Evolutionary conservation across 306 rosid species (phyloP).

Genomic region (Hippophae tibetana): DNA sequence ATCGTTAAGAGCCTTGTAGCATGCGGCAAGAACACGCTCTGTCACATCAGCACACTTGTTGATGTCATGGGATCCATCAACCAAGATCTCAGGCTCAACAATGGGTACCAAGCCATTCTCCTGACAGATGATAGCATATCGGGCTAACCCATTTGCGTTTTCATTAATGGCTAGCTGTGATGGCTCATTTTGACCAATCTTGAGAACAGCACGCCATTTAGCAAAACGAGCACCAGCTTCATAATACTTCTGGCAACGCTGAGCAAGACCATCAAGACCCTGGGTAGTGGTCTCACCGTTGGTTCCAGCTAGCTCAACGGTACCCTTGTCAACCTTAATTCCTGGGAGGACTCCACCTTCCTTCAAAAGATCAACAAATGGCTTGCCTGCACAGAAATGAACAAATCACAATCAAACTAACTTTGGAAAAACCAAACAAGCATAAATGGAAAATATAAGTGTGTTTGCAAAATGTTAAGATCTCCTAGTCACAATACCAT

Average conservation of each 20-base stretch:
- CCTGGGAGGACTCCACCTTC: conserved; percentile 69
- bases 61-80: conserved; percentile 68
- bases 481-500: conserved; percentile 26
- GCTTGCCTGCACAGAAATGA: conserved; percentile 37
- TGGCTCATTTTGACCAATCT: conserved; percentile 62
- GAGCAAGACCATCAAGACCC: conserved; percentile 60
- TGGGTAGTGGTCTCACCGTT: conserved; percentile 72
- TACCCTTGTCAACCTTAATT: conserved; percentile 72
- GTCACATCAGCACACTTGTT: conserved; percentile 54
- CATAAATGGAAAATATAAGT: background rate
- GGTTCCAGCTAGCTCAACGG: conserved; percentile 58
- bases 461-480: background rate
- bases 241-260: conserved; percentile 59
- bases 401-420: background rate
- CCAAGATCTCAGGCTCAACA: conserved; percentile 75
- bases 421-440: background rate
- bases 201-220: conserved; percentile 80
- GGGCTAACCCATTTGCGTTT: conserved; percentile 68
- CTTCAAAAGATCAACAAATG: conserved; percentile 54
- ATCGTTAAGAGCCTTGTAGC: conserved; percentile 76
- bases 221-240: conserved; percentile 80
- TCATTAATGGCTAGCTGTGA: conserved; percentile 61
- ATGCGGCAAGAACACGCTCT: conserved; percentile 74
- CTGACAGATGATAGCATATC: conserved; percentile 68
- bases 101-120: conserved; percentile 76